Evolutionary conservation across 352 stramenopile species (phyloP).

Genomic region (Phytophthora megakarya): DNA sequence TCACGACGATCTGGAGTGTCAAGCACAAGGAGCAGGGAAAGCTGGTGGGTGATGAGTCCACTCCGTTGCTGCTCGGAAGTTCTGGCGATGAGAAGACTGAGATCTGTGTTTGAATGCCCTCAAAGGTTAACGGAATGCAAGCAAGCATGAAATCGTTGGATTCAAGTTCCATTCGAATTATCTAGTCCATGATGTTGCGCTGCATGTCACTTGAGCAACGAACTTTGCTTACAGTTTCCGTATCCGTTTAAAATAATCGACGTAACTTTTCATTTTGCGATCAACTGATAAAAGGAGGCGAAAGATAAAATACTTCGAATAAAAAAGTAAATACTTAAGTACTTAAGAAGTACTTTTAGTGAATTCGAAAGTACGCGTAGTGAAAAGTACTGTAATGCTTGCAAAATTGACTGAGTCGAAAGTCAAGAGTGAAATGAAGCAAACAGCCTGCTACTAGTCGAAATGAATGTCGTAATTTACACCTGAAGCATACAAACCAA

Average conservation of each 20-base stretch:
- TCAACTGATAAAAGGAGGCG: too few relatives aligned
- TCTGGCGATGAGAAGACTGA: constrained; percentile 38
- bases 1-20: constrained; percentile 57
- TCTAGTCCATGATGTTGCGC: background rate
- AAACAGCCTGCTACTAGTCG: background rate
- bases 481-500: constrained; percentile 12
- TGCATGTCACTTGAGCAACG: too few relatives aligned
- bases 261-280: too few relatives aligned
- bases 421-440: background rate
- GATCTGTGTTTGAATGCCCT: constrained; percentile 17
- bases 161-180: background rate
- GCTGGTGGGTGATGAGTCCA: constrained; percentile 40
- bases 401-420: background rate
- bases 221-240: too few relatives aligned
- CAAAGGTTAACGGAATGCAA: background rate
- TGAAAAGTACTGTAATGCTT: too few relatives aligned
- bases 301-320: too few relatives aligned
- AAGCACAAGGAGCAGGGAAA: constrained; percentile 42
- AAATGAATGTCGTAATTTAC: constrained; percentile 20
- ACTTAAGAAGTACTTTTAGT: too few relatives aligned
- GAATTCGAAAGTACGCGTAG: too few relatives aligned
- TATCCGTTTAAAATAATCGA: too few relatives aligned
- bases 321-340: too few relatives aligned
- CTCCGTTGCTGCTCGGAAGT: constrained; percentile 47
- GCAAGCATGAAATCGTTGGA: background rate